These are phyloP conservation scores for Daedaleopsis nitida DNA, from an alignment of 768 basidiomycete species.

Conservation along the genomic window DNA sequence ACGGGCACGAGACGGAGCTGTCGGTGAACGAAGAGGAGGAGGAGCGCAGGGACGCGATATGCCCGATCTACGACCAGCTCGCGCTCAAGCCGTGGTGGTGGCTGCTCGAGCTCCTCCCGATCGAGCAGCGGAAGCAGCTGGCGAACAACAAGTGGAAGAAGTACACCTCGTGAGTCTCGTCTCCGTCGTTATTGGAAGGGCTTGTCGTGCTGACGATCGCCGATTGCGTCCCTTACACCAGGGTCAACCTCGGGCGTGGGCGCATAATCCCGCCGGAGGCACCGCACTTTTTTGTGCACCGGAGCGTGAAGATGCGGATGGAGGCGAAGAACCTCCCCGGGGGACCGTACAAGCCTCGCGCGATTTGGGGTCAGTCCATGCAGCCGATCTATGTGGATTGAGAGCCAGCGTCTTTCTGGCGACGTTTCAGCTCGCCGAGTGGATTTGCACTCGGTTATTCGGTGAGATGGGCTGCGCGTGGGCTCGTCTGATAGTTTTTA, in stretches of 20 bases:
- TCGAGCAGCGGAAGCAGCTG: conserved; percentile 28
- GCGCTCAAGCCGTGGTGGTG: conserved; percentile 56
- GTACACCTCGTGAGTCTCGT: conserved; percentile 15
- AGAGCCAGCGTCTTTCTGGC: background rate
- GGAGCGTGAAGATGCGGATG: conserved; percentile 30
- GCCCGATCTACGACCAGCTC: conserved; percentile 59
- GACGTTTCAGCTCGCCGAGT: too few species aligned
- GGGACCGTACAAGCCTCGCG: conserved; percentile 33
- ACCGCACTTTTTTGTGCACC: conserved; percentile 26
- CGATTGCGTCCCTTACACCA: background rate
- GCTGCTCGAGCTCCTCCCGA: conserved; percentile 57
- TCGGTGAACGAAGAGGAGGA: conserved; percentile 53
- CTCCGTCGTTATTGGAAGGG: conserved; percentile 8
- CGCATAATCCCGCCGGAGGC: conserved; percentile 10
- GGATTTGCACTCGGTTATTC: too few species aligned
- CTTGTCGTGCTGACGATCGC: background rate
- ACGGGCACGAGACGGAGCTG: conserved; percentile 5
- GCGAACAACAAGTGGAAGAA: conserved; percentile 20
- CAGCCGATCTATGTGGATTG: conserved; percentile 19
- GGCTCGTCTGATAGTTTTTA: too few species aligned
- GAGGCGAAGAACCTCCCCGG: conserved; percentile 25
- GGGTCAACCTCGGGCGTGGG: conserved; percentile 27
- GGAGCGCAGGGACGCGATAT: conserved; percentile 59
- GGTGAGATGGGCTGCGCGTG: too few species aligned
- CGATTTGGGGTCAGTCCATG: conserved; percentile 16